Conservation (phyloP, 106 monocot genomes). For the Dendrobium officinale region DNA sequence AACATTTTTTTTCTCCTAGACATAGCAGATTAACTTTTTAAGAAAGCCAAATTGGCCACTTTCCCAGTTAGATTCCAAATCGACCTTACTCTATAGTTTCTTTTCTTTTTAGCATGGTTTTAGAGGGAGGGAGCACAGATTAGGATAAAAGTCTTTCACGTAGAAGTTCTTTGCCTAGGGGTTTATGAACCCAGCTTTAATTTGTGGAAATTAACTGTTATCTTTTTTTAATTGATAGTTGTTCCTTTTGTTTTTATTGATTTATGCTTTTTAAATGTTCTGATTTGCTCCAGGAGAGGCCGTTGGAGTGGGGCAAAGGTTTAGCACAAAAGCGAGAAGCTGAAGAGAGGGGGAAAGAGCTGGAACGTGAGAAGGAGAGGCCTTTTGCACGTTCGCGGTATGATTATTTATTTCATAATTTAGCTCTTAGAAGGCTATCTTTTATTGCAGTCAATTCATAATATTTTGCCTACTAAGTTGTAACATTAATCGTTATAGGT, state of each 20-base stretch:
- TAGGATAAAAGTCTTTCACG: too few relatives aligned
- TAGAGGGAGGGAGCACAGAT: too few relatives aligned
- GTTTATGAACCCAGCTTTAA: too few relatives aligned
- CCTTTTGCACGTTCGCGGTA: slow-evolving; percentile 78
- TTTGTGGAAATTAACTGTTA: background rate
- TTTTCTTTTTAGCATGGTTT: too few relatives aligned
- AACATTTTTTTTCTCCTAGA: too few relatives aligned
- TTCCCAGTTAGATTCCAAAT: too few relatives aligned
- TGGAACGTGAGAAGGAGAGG: slow-evolving; percentile 56
- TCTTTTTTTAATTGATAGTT: slow-evolving; percentile 2
- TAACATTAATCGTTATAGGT: background rate
- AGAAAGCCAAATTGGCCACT: too few relatives aligned
- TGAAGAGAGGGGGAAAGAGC: slow-evolving; percentile 33
- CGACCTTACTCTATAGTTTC: too few relatives aligned
- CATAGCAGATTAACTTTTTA: too few relatives aligned
- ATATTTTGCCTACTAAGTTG: background rate
- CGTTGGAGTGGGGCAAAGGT: slow-evolving; percentile 76
- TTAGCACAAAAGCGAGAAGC: slow-evolving; percentile 61
- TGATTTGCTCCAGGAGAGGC: slow-evolving; percentile 26
- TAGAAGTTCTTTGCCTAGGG: too few relatives aligned
- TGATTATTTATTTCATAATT: background rate
- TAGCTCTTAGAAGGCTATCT: background rate
- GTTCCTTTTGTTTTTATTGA: background rate
- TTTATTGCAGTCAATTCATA: background rate
- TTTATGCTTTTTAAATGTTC: background rate